Conservation (phyloP, 2,329 filamentous ascomycete species). For the Aspergillus uvarum region DNA sequence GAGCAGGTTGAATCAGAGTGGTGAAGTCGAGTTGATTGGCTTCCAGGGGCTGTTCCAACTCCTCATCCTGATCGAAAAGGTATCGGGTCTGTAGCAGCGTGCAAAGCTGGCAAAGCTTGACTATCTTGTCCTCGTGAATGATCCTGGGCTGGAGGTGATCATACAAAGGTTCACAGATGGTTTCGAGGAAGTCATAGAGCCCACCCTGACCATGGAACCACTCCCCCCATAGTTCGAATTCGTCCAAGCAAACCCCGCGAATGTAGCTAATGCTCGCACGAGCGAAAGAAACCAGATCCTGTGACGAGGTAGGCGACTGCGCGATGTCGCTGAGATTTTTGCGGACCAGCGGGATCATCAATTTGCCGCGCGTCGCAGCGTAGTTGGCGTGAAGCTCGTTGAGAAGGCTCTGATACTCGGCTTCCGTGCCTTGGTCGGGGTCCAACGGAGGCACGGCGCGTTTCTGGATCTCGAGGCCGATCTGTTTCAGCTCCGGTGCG, state of each 20-base stretch:
- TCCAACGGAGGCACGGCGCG: slow-evolving; percentile 61
- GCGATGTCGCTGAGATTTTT: slow-evolving; percentile 59
- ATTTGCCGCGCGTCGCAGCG: slow-evolving; percentile 56
- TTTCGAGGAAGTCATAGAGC: slow-evolving; percentile 65
- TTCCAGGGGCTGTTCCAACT: slow-evolving; percentile 48
- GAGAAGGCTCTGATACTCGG: slow-evolving; percentile 65
- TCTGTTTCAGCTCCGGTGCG: slow-evolving; percentile 63
- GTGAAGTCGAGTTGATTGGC: slow-evolving; percentile 62
- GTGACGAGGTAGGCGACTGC: slow-evolving; percentile 59
- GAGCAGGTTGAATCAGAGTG: slow-evolving; percentile 59
- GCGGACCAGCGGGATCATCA: slow-evolving; percentile 62
- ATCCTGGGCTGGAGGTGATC: slow-evolving; percentile 65
- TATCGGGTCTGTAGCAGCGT: slow-evolving; percentile 66
- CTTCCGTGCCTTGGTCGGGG: slow-evolving; percentile 57
- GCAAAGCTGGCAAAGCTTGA: slow-evolving; percentile 67
- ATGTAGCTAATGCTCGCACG: slow-evolving; percentile 65
- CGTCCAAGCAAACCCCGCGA: slow-evolving; percentile 64
- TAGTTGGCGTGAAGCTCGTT: slow-evolving; percentile 66
- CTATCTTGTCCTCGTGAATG: slow-evolving; percentile 65
- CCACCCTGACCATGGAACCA: slow-evolving; percentile 65
- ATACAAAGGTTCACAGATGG: slow-evolving; percentile 66
- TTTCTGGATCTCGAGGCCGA: slow-evolving; percentile 68
- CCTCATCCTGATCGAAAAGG: slow-evolving; percentile 59
- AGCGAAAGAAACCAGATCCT: slow-evolving; percentile 65
- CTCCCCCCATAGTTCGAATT: slow-evolving; percentile 66